A percentile compares a stretch with the other conserved stretches of the same genome.
phyloP scores from a whole-genome alignment of 2,329 filamentous ascomycete genomes.

The Chrysosporium queenslandicum region DNA sequence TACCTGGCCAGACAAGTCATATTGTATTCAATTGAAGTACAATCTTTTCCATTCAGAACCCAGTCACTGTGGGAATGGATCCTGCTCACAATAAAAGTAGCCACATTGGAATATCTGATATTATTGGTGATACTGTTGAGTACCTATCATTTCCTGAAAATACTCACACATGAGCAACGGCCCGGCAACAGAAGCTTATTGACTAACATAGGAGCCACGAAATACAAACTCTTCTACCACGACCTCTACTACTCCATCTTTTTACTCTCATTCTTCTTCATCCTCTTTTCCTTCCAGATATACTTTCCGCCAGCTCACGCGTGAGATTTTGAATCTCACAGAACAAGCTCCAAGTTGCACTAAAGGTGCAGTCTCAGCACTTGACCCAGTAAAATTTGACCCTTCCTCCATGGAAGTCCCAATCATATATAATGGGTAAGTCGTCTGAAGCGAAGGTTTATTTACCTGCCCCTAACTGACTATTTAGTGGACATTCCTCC shows the following conservation, averaged over 20 bases:
- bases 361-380: constrained; percentile 3
- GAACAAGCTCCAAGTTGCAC: constrained; percentile 11
- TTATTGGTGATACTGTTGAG: neutral
- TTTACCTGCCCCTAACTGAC: constrained; percentile 12
- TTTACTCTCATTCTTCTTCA: constrained; percentile 11
- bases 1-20: neutral
- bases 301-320: constrained; percentile 17
- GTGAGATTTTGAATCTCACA: constrained; percentile 17
- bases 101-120: neutral
- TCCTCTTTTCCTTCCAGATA: constrained; percentile 12
- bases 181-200: constrained; percentile 6
- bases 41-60: neutral
- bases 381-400: constrained; percentile 18
- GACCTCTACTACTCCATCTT: neutral
- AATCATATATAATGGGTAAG: constrained; percentile 25
- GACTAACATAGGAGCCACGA: constrained; percentile 1
- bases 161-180: neutral
- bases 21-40: neutral
- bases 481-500: constrained; percentile 18
- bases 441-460: neutral
- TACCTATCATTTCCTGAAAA: neutral
- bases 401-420: constrained; percentile 23
- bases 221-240: neutral
- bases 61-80: neutral
- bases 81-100: neutral